Evolutionary conservation across 495 filamentous ascomycete species (phyloP).

Genomic region (Jackrogersella multiformis): DNA sequence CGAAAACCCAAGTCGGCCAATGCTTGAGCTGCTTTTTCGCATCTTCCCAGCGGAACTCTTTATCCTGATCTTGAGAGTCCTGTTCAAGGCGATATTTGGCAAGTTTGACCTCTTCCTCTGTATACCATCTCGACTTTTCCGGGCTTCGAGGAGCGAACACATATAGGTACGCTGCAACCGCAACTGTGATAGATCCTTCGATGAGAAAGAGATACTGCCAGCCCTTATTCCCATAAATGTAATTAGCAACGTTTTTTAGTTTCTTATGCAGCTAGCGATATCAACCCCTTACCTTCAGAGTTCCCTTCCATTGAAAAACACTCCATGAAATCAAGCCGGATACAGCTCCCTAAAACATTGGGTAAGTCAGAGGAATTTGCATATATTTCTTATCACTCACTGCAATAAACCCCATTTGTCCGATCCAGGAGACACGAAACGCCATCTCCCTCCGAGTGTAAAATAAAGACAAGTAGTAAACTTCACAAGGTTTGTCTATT

Average conservation of each 20-base stretch:
- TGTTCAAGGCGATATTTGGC: slow-evolving; percentile 25
- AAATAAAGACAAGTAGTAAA: slow-evolving; percentile 31
- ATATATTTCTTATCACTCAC: background rate
- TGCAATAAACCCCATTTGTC: slow-evolving; percentile 36
- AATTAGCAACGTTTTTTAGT: background rate
- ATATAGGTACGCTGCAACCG: slow-evolving; percentile 12
- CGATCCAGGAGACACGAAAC: slow-evolving; percentile 27
- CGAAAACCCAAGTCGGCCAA: slow-evolving; percentile 44
- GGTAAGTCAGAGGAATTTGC: background rate
- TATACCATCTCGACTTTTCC: slow-evolving; percentile 28
- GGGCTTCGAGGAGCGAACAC: slow-evolving; percentile 22
- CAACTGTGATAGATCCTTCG: slow-evolving; percentile 27
- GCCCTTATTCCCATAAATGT: background rate
- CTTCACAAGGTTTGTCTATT: slow-evolving; percentile 28
- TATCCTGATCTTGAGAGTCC: slow-evolving; percentile 27
- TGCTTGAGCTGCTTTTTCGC: slow-evolving; percentile 35
- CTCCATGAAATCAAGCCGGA: slow-evolving; percentile 32
- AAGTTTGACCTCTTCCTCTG: slow-evolving; percentile 23
- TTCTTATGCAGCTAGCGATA: background rate
- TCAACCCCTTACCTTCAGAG: slow-evolving; percentile 5
- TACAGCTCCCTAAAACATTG: slow-evolving; percentile 13
- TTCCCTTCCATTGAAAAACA: slow-evolving; percentile 31
- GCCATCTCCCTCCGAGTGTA: slow-evolving; percentile 33
- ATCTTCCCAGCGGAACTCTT: slow-evolving; percentile 40
- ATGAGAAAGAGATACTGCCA: slow-evolving; percentile 36